Conservation (phyloP, 148 eudicot genomes). For the Cornus florida region DNA sequence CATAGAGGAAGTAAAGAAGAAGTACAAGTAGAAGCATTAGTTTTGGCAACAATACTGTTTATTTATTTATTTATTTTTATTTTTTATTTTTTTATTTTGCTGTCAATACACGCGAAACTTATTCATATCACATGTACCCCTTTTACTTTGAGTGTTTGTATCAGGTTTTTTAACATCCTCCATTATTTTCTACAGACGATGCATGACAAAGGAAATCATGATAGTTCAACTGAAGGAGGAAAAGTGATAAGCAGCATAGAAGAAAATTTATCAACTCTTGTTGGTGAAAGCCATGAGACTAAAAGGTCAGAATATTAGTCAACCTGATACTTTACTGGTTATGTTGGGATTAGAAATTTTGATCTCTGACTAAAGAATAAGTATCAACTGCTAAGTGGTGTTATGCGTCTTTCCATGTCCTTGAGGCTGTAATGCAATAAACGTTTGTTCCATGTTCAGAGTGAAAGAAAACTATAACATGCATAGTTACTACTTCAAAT, state of each 20-base stretch:
- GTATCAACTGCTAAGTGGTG: not conserved
- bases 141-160: too few relatives aligned
- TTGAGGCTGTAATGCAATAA: not conserved
- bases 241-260: constrained; percentile 13
- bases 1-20: too few relatives aligned
- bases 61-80: too few relatives aligned
- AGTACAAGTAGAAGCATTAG: too few relatives aligned
- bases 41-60: too few relatives aligned
- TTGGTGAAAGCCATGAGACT: constrained; percentile 18
- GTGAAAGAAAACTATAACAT: too few relatives aligned
- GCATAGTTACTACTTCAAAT: not conserved
- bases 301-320: constrained; percentile 26
- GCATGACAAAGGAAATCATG: constrained; percentile 37
- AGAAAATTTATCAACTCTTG: constrained; percentile 22
- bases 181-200: constrained; percentile 31
- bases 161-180: not conserved
- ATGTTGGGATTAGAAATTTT: not conserved
- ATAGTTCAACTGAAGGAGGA: constrained; percentile 24
- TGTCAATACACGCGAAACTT: too few relatives aligned
- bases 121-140: too few relatives aligned
- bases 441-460: not conserved
- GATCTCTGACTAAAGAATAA: not conserved
- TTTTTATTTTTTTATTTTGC: too few relatives aligned
- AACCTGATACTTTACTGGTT: not conserved
- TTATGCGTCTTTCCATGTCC: not conserved